Evolutionary conservation across 83 land plant species (phyloP).

Genomic region (Picea abies): DNA sequence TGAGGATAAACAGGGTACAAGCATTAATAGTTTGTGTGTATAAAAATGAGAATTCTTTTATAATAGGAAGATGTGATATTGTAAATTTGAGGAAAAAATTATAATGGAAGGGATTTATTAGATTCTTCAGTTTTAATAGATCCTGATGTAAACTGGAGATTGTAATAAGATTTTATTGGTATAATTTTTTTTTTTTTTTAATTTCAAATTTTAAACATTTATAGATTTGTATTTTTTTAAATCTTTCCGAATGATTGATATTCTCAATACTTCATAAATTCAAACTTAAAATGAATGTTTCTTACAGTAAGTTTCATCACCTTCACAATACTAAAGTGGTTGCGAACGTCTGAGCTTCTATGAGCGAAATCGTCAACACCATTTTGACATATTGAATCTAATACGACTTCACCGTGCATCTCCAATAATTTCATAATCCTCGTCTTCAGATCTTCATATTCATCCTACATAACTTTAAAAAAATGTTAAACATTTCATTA

Average conservation of each 20-base stretch:
- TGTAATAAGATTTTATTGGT: too few species aligned
- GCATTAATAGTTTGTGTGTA: too few species aligned
- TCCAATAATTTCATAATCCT: slow-evolving; percentile 19
- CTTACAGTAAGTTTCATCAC: not conserved
- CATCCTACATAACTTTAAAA: slow-evolving; percentile 15
- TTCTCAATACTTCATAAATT: not conserved
- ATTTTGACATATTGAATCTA: not conserved
- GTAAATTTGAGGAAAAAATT: not conserved
- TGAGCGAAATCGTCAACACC: slow-evolving; percentile 7
- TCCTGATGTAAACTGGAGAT: too few species aligned
- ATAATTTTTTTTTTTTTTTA: too few species aligned
- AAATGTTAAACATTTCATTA: not conserved
- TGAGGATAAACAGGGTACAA: too few species aligned
- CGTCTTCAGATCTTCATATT: slow-evolving; percentile 26
- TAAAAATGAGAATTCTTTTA: too few species aligned
- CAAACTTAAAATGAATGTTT: not conserved
- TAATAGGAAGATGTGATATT: too few species aligned
- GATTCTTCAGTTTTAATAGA: too few species aligned
- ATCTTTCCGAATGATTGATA: not conserved
- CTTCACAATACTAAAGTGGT: slow-evolving; percentile 44
- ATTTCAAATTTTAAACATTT: too few species aligned
- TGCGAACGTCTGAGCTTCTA: slow-evolving; percentile 10
- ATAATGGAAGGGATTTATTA: not conserved
- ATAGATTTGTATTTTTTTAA: not conserved
- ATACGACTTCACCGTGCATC: not conserved